Percentiles rank a stretch among this genome's conserved stretches.
phyloP scores from a whole-genome alignment of 2,329 filamentous ascomycete species.

The Fusarium palustre region DNA sequence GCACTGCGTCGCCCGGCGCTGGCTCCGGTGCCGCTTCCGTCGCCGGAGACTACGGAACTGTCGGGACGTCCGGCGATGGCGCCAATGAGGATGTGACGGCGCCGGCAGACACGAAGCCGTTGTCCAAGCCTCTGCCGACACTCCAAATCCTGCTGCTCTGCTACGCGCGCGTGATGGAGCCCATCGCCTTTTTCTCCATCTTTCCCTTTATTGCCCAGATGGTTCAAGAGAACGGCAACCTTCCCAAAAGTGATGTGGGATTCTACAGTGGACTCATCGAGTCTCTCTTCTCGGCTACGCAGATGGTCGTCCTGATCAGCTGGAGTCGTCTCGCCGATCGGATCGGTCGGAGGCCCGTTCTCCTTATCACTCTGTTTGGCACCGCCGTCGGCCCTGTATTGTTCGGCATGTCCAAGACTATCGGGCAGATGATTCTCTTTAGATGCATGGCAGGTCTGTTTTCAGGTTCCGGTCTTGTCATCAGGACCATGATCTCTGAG shows the following conservation, averaged over 20 bases:
- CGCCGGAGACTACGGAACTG: constrained; percentile 16
- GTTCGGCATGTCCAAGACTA: constrained; percentile 74
- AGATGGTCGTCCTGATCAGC: constrained; percentile 80
- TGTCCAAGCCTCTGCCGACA: constrained; percentile 52
- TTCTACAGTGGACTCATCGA: constrained; percentile 84
- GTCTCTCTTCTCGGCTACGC: constrained; percentile 77
- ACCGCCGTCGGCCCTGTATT: constrained; percentile 69
- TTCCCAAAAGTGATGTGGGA: constrained; percentile 75
- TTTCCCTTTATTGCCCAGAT: constrained; percentile 85
- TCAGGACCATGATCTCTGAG: constrained; percentile 82
- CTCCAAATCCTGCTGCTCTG: constrained; percentile 79
- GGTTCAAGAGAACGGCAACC: constrained; percentile 73
- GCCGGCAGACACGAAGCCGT: constrained; percentile 1
- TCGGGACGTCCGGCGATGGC: constrained; percentile 8
- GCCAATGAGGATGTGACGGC: neutral
- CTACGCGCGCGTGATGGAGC: constrained; percentile 78
- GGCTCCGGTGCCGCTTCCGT: constrained; percentile 12
- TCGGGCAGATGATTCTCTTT: constrained; percentile 81
- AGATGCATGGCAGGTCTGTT: constrained; percentile 79
- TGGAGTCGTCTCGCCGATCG: constrained; percentile 75
- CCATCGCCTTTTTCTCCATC: constrained; percentile 85
- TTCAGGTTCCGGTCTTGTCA: constrained; percentile 77
- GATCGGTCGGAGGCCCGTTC: constrained; percentile 77
- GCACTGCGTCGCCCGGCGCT: constrained; percentile 31
- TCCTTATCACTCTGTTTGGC: constrained; percentile 75